Evolutionary conservation across 345 rosid genomes (phyloP).

Genomic region (Stellera chamaejasme): DNA sequence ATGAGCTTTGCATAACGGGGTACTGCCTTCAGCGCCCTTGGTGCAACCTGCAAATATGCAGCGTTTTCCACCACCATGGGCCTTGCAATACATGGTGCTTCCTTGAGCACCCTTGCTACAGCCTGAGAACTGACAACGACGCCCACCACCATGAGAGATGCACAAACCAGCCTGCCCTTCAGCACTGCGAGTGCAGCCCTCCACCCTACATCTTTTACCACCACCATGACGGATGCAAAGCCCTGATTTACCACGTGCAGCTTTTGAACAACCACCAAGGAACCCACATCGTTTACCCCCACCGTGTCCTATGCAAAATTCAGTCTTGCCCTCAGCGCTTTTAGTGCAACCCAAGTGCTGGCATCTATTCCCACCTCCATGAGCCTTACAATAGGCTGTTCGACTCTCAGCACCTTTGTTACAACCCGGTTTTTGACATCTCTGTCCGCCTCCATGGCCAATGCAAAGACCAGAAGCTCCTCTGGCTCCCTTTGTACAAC

Average conservation of each 20-base stretch:
- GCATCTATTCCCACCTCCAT: constrained; percentile 96
- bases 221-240: constrained; percentile 95
- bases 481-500: constrained; percentile 86
- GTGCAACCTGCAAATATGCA: constrained; percentile 88
- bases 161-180: constrained; percentile 95
- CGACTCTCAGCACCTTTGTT: constrained; percentile 89
- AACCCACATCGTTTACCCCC: constrained; percentile 86
- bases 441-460: constrained; percentile 95
- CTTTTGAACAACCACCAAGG: constrained; percentile 65
- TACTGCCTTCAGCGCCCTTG: constrained; percentile 96
- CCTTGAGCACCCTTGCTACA: constrained; percentile 94
- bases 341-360: constrained; percentile 90
- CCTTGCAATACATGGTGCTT: constrained; percentile 89
- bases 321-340: constrained; percentile 94
- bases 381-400: constrained; percentile 92
- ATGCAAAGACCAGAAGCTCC: constrained; percentile 92
- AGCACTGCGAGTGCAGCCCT: constrained; percentile 78
- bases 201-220: constrained; percentile 84
- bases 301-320: constrained; percentile 84
- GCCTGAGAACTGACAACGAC: constrained; percentile 56
- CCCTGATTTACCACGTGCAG: constrained; percentile 94
- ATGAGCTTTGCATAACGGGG: constrained; percentile 90
- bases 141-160: constrained; percentile 96
- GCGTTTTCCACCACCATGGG: constrained; percentile 95
- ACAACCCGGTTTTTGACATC: constrained; percentile 85